Conservation (phyloP, 2,329 filamentous ascomycete genomes). For the Peltaster fructicola region DNA sequence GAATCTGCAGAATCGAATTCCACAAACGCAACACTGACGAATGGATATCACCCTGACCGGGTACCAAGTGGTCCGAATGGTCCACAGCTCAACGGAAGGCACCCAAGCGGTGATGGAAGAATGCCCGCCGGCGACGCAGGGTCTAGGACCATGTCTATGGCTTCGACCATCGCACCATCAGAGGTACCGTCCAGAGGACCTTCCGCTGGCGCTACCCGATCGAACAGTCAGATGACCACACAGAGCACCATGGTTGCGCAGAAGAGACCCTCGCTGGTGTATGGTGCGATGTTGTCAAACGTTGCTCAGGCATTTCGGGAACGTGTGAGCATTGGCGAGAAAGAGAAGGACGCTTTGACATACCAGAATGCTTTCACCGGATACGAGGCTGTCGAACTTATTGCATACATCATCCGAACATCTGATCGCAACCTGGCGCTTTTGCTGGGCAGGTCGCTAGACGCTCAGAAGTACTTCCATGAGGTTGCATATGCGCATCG, state of each 20-base stretch:
- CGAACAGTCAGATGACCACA: constrained; percentile 21
- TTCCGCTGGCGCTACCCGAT: constrained; percentile 13
- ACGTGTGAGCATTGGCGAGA: constrained; percentile 70
- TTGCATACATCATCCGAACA: constrained; percentile 92
- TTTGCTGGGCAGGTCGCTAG: constrained; percentile 73
- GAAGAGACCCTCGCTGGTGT: constrained; percentile 65
- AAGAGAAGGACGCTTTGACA: constrained; percentile 88
- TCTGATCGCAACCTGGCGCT: constrained; percentile 89
- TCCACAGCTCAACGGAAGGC: constrained; percentile 8
- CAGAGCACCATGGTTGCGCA: constrained; percentile 37
- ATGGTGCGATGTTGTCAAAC: constrained; percentile 81
- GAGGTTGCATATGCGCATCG: constrained; percentile 97
- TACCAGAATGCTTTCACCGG: constrained; percentile 97
- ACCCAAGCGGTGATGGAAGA: constrained; percentile 20
- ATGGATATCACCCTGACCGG: constrained; percentile 14
- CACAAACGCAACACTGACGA: constrained; percentile 12
- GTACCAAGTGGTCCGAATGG: constrained; percentile 11
- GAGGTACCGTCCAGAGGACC: constrained; percentile 13
- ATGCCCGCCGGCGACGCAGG: too few relatives aligned
- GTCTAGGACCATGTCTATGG: constrained; percentile 77
- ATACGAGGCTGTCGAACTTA: constrained; percentile 84
- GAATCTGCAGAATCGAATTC: constrained; percentile 28
- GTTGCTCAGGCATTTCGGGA: constrained; percentile 87
- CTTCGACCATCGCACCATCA: constrained; percentile 49
- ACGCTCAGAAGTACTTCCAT: constrained; percentile 98